phyloP scores from a whole-genome alignment of 768 basidiomycete species.

The Tricholoma furcatifolium region DNA sequence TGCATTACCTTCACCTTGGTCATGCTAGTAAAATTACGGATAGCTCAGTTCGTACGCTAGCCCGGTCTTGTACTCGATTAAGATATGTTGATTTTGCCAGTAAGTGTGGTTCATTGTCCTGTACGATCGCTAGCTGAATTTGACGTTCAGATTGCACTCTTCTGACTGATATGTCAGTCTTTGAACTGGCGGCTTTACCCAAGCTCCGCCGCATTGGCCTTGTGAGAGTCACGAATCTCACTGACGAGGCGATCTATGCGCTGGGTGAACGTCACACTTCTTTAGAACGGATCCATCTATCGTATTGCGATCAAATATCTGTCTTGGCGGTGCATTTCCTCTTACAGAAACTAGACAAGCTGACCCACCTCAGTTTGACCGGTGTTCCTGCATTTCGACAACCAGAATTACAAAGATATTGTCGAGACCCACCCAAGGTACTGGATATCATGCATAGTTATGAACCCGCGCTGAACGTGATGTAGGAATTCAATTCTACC shows the following conservation, averaged over 20 bases:
- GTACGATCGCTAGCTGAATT: slow-evolving; percentile 13
- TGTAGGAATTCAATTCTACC: slow-evolving; percentile 85
- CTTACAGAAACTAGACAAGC: slow-evolving; percentile 81
- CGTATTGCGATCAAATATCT: slow-evolving; percentile 94
- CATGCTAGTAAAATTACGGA: slow-evolving; percentile 92
- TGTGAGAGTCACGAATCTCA: slow-evolving; percentile 89
- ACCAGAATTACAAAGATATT: slow-evolving; percentile 84
- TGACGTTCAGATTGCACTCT: slow-evolving; percentile 66
- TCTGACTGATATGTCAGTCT: slow-evolving; percentile 92
- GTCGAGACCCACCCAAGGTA: slow-evolving; percentile 84
- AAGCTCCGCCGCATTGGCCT: slow-evolving; percentile 94
- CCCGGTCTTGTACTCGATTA: slow-evolving; percentile 83
- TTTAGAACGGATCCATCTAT: slow-evolving; percentile 93
- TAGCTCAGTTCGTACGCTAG: slow-evolving; percentile 78
- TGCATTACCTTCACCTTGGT: slow-evolving; percentile 95
- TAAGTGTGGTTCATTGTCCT: slow-evolving; percentile 38
- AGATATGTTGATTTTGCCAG: slow-evolving; percentile 97
- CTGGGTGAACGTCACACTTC: slow-evolving; percentile 83
- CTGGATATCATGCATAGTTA: slow-evolving; percentile 17
- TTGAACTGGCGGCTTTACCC: slow-evolving; percentile 83
- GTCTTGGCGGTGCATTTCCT: slow-evolving; percentile 91
- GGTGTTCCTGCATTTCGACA: slow-evolving; percentile 92
- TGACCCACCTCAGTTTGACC: slow-evolving; percentile 96
- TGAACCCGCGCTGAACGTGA: slow-evolving; percentile 3
- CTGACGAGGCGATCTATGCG: slow-evolving; percentile 90